Evolutionary conservation across 2,329 filamentous ascomycete species (phyloP).

Genomic region (Thermoascus crustaceus): DNA sequence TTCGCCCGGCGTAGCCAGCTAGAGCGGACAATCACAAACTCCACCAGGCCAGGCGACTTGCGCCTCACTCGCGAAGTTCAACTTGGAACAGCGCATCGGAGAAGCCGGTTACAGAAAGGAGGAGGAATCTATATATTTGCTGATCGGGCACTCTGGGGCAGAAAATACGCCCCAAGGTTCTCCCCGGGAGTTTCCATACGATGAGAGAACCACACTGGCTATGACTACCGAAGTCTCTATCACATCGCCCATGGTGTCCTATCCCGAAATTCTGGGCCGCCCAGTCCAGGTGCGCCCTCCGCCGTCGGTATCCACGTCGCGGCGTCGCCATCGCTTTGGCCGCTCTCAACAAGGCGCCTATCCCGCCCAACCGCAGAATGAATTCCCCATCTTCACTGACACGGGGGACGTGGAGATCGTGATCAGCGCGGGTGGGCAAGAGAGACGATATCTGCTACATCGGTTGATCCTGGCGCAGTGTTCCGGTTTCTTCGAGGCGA

Average conservation of each 20-base stretch:
- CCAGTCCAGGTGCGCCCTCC: conserved; percentile 53
- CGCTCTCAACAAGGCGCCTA: conserved; percentile 71
- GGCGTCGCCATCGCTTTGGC: conserved; percentile 65
- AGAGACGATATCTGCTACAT: conserved; percentile 82
- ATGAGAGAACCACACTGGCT: conserved; percentile 1
- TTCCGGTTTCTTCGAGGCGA: conserved; percentile 85
- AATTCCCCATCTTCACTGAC: conserved; percentile 84
- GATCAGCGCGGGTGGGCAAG: conserved; percentile 59
- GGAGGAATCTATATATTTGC: too few relatives aligned
- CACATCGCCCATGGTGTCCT: conserved; percentile 29
- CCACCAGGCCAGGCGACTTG: too few relatives aligned
- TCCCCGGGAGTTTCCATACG: neutral
- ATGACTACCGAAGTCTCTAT: conserved; percentile 1
- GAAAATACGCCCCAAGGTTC: neutral
- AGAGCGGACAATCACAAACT: too few relatives aligned
- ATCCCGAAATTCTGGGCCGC: conserved; percentile 41
- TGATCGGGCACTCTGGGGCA: too few relatives aligned
- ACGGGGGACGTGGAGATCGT: conserved; percentile 90
- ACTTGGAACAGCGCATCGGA: too few relatives aligned
- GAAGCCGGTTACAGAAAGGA: too few relatives aligned
- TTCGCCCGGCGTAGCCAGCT: neutral
- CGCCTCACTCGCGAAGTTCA: too few relatives aligned
- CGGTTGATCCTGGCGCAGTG: conserved; percentile 79
- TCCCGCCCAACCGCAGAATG: conserved; percentile 67
- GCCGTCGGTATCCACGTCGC: conserved; percentile 58